Base-by-base conservation (phyloP, 164 flowering plant genomes). In the Magnolia sinica region DNA sequence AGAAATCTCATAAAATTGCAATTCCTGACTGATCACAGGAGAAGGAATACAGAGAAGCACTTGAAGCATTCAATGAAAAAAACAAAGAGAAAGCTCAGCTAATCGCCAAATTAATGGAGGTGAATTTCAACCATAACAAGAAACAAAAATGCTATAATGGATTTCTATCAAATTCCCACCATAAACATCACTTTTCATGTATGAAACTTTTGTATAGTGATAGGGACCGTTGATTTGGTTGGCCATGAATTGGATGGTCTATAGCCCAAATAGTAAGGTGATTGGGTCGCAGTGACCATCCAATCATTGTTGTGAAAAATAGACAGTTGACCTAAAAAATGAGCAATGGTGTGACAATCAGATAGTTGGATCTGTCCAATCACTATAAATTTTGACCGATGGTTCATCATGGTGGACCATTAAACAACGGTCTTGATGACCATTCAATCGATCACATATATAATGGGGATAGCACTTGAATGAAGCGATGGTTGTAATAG, bases 1-100 rank as follows among this genome's bases (percentile, higher is more conserved):
- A 55, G 19, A 29, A 10, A 29, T 13, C 10, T 50, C 50, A 68
- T 31, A 16, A 68, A 11, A 14, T 31, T 68, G 7, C 2, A 3
- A 68, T 31, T 68, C 5, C 5, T 27, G 23, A 7, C 75, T 27
- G 23, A 7, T 76, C n/a, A 55, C 85, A 93, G 97, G 97, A 95
- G 78, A 91, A 81, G 83, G 98, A 95, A 76, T 95, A 95, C 86
- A 93, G 80, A 80, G 97, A 95, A 71, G 91, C 90, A 3, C 86
- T 93, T 20, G 97, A 95, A 72, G 92, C 91, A 71, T 91, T 85
- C 77, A 93, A 91, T 77, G 97, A 91, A 74, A 93, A 91, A 82
- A 92, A 88, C 87, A 88, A 71, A 80, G 97, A 93, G 83, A 95
- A 93, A 78, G 81, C 86, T 73, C 91, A 88, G 75, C 88, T 95